A percentile compares a stretch with the other conserved stretches of the same genome.
Evolutionary conservation across 306 rosid species (phyloP).

Genomic region (Neltuma alba): DNA sequence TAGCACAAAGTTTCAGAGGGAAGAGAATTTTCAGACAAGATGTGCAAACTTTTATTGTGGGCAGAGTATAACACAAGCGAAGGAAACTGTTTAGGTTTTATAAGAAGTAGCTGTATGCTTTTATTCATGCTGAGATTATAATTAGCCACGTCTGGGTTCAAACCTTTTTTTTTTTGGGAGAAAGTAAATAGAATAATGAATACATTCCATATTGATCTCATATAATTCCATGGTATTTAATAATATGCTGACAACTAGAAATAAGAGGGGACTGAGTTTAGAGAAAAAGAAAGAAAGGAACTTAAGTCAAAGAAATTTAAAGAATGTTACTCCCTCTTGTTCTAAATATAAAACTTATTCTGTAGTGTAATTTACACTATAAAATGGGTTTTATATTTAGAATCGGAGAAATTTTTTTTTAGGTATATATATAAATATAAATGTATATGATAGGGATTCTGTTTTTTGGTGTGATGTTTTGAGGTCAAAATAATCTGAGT

Average conservation of each 20-base stretch:
- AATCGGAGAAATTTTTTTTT: too few relatives aligned
- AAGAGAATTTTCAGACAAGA: constrained; percentile 44
- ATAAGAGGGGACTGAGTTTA: constrained; percentile 26
- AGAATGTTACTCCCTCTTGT: constrained; percentile 50
- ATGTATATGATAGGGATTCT: not conserved
- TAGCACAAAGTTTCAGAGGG: constrained; percentile 18
- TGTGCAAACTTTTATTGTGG: constrained; percentile 42
- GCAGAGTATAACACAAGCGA: constrained; percentile 33
- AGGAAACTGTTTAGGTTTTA: not conserved
- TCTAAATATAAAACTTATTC: too few relatives aligned
- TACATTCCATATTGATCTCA: not conserved
- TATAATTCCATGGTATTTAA: not conserved
- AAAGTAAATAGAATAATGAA: not conserved
- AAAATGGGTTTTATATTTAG: too few relatives aligned
- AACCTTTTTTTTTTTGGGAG: too few relatives aligned
- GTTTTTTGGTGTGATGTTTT: not conserved
- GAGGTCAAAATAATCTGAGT: constrained; percentile 6
- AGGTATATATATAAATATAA: too few relatives aligned
- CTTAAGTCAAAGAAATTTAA: constrained; percentile 39
- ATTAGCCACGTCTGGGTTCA: not conserved
- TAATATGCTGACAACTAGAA: constrained; percentile 37
- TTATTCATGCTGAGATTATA: not conserved
- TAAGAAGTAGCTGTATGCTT: constrained; percentile 46
- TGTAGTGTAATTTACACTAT: too few relatives aligned
- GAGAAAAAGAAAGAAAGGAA: not conserved